Evolutionary conservation across 148 eudicot species (phyloP).

Genomic region (Fagopyrum esculentum): DNA sequence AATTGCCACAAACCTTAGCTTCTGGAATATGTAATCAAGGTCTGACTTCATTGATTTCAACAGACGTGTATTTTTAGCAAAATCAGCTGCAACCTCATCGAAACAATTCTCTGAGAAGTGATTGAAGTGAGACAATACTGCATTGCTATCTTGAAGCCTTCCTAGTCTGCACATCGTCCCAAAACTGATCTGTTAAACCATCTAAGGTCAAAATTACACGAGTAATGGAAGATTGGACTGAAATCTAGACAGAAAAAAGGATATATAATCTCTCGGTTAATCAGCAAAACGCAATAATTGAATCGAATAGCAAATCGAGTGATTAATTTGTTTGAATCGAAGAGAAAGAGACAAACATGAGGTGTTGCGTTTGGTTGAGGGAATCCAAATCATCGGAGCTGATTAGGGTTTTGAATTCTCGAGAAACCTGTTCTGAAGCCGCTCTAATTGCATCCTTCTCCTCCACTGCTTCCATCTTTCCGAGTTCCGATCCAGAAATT

Average conservation of each 20-base stretch:
- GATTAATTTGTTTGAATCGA: not conserved
- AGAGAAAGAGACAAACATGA: slow-evolving; percentile 32
- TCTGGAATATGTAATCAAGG: slow-evolving; percentile 86
- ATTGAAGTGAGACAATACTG: slow-evolving; percentile 86
- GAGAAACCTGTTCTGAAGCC: slow-evolving; percentile 39
- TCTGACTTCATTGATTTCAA: slow-evolving; percentile 81
- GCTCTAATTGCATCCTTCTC: slow-evolving; percentile 27
- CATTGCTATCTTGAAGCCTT: slow-evolving; percentile 93
- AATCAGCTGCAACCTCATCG: slow-evolving; percentile 61
- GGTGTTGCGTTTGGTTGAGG: slow-evolving; percentile 44
- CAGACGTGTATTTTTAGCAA: slow-evolving; percentile 64
- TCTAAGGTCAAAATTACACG: not conserved
- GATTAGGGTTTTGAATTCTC: slow-evolving; percentile 41
- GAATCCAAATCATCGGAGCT: slow-evolving; percentile 39
- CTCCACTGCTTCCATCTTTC: not conserved
- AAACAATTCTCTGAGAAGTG: slow-evolving; percentile 77
- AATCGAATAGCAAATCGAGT: not conserved
- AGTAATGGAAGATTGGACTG: not conserved
- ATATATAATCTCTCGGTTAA: not conserved
- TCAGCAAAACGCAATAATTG: not conserved
- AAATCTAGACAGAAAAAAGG: not conserved
- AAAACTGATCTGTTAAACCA: not conserved
- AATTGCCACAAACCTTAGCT: slow-evolving; percentile 46
- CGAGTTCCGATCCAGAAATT: not conserved
- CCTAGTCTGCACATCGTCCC: slow-evolving; percentile 47